phyloP scores from a whole-genome alignment of 1,284 basidiomycete species.

The Boletellus sp. region DNA sequence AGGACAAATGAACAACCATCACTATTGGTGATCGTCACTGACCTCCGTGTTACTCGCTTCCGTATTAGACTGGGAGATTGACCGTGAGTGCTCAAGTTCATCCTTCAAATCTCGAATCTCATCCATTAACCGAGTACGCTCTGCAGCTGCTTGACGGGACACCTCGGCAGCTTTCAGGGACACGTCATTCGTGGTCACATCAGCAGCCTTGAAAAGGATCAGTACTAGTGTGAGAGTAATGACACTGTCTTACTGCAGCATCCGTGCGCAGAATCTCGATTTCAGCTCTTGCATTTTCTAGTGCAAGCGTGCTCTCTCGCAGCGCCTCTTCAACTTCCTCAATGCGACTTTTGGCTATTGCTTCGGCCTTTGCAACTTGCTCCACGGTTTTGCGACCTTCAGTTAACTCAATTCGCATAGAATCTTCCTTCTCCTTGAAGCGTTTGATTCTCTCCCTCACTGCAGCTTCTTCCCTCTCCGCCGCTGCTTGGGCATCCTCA shows the following conservation, averaged over 20 bases:
- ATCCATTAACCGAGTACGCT: constrained; percentile 45
- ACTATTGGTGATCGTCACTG: constrained; percentile 11
- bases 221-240: constrained; percentile 1
- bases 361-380: constrained; percentile 59
- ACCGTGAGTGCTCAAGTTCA: constrained; percentile 41
- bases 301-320: constrained; percentile 80
- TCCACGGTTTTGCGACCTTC: constrained; percentile 65
- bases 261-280: constrained; percentile 82
- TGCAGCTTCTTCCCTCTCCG: constrained; percentile 72
- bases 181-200: constrained; percentile 27
- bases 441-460: constrained; percentile 65
- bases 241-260: constrained; percentile 54
- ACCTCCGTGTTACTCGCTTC: constrained; percentile 16
- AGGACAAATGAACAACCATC: constrained; percentile 10
- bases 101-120: constrained; percentile 53
- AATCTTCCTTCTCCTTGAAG: constrained; percentile 75
- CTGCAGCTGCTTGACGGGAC: constrained; percentile 42
- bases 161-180: constrained; percentile 36
- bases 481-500: constrained; percentile 68
- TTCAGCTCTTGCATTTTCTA: constrained; percentile 90
- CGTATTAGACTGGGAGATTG: constrained; percentile 8
- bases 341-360: constrained; percentile 56
- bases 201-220: constrained; percentile 22
- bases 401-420: constrained; percentile 63
- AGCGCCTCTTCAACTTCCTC: constrained; percentile 87